Conservation (phyloP, 2,329 filamentous ascomycete species). For the Chalaropsis ovoidea region DNA sequence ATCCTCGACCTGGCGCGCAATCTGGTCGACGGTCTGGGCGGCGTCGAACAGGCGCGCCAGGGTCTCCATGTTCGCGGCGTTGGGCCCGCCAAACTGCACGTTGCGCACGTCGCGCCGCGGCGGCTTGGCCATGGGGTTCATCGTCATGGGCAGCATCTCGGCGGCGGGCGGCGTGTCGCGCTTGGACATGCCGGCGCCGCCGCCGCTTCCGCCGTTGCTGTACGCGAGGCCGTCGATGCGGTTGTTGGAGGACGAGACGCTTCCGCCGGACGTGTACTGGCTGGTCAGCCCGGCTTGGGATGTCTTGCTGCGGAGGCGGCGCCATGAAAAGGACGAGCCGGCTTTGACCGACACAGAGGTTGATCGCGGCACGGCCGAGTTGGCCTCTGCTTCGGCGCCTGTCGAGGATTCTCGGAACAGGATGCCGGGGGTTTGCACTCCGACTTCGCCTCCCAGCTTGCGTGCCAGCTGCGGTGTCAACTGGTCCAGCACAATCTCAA, state of each 20-base stretch:
- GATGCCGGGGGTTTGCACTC: slow-evolving; percentile 60
- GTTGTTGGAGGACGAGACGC: slow-evolving; percentile 26
- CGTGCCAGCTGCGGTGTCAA: slow-evolving; percentile 66
- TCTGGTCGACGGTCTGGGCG: slow-evolving; percentile 85
- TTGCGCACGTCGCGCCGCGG: slow-evolving; percentile 60
- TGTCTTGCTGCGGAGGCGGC: slow-evolving; percentile 80
- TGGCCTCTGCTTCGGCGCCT: slow-evolving; percentile 38
- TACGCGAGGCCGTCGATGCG: background rate
- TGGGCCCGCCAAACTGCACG: slow-evolving; percentile 67
- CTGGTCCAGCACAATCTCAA: slow-evolving; percentile 79
- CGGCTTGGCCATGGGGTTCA: slow-evolving; percentile 53
- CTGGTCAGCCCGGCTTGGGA: slow-evolving; percentile 54
- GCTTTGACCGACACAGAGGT: slow-evolving; percentile 58
- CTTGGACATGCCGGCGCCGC: slow-evolving; percentile 30
- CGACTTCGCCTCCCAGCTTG: slow-evolving; percentile 88
- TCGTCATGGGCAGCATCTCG: slow-evolving; percentile 66
- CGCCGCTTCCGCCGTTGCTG: slow-evolving; percentile 30
- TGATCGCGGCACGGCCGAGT: slow-evolving; percentile 41
- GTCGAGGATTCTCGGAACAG: slow-evolving; percentile 63
- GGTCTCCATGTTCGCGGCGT: slow-evolving; percentile 83
- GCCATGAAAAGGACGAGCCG: slow-evolving; percentile 64
- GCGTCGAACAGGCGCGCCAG: slow-evolving; percentile 87
- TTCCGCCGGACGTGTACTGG: slow-evolving; percentile 36
- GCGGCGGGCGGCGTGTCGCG: slow-evolving; percentile 43
- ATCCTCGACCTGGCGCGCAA: slow-evolving; percentile 90